Evolutionary conservation across 352 stramenopile species (phyloP), one percentile per base, ranked within the genome.

Genomic region (Achlya hypogyna): DNA sequence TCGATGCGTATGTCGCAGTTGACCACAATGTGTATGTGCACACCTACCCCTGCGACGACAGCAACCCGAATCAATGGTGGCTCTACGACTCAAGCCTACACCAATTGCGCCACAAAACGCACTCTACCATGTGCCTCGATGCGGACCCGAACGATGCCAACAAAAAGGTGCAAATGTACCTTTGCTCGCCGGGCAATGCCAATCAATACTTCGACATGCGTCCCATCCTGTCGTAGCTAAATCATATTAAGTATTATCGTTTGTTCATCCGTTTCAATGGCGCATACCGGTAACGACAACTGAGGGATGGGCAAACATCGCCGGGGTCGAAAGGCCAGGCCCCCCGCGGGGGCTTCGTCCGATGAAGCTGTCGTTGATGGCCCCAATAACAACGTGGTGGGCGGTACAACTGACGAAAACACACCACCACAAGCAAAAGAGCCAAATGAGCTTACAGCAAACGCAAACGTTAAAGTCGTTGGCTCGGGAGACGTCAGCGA

Each of bases 111-210:
- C 78, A 88, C 43, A 69, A 49, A 2, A 77, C 53, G 8, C 74
- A 87, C 70, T 56, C 66, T 23, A 73, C 71, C 25, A 76, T 89
- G 51, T 91, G 82, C 35, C 67, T 91, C 0, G 80, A 89, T 65
- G 70, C 62, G 65, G 78, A 87, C 60, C 51, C 75, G 18, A 34
- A 8, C 25, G 51, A 32, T 27, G 1, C 22, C 1, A 12, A 31
- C 25, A 32, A 28, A 6, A 23, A 35, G 23, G 51, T 38, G 2
- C 51, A 58, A 58, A 28, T 58, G 51, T 58, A 28, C 20, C 14
- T 6, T 1, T 58, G 51, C 51, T 8, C 18, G 23, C 14, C 16
- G 10, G 27, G n/a, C 51, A 58, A 58, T 16, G 14, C 23, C 10
- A 27, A 58, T 27, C 51, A 58, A 27, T 58, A 35, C 23, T 58